These are phyloP conservation scores for Spiraea crenata DNA, from an alignment of 331 rosid genomes.

Conservation along the genomic window DNA sequence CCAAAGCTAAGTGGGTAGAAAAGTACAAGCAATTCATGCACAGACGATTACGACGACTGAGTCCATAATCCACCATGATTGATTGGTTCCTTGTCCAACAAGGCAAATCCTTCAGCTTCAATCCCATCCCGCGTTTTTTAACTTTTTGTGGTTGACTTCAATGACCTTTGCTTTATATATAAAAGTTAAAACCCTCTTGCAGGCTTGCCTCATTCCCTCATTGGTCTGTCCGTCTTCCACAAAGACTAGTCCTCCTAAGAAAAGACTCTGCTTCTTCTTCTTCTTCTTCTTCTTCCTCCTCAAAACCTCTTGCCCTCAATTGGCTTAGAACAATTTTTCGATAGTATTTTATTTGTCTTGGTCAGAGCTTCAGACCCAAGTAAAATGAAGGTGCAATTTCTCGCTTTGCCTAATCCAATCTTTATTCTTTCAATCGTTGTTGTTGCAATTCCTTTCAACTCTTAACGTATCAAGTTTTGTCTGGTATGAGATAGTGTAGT, in stretches of 20 bases:
- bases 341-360: constrained; percentile 1
- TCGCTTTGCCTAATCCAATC: background rate
- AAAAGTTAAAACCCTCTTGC: constrained; percentile 2
- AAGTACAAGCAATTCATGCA: background rate
- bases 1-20: background rate
- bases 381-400: constrained; percentile 46
- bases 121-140: no score
- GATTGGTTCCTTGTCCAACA: constrained; percentile 11
- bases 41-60: background rate
- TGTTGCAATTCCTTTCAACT: background rate
- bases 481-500: background rate
- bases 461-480: background rate
- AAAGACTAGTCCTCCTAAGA: constrained; percentile 10
- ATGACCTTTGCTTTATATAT: background rate
- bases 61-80: background rate
- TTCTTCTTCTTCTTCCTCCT: constrained; percentile 16
- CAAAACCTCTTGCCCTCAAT: background rate
- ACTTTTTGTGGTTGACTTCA: background rate
- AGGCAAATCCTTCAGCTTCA: background rate
- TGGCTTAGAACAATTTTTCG: background rate
- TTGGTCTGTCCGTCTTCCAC: constrained; percentile 14
- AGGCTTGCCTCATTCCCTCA: background rate
- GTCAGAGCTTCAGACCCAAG: constrained; percentile 20
- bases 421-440: constrained; percentile 8
- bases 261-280: constrained; percentile 2